These are phyloP conservation scores for Populus deltoides DNA, from an alignment of 345 rosid genomes.

Conservation along the genomic window DNA sequence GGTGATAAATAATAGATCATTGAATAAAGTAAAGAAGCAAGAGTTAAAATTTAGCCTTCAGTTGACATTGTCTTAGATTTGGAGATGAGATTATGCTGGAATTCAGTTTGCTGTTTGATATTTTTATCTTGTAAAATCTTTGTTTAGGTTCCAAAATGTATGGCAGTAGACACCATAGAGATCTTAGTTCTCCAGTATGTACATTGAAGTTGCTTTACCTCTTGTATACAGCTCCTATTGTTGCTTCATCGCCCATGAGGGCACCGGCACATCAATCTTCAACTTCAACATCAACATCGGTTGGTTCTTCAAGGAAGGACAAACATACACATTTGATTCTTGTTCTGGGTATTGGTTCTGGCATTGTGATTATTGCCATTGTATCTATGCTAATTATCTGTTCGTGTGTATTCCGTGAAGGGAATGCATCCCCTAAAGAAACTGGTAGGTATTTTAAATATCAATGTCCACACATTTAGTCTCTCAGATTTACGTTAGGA, in stretches of 20 bases:
- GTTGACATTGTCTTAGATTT: neutral
- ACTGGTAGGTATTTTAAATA: constrained; percentile 46
- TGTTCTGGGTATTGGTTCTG: constrained; percentile 64
- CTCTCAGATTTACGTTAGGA: neutral
- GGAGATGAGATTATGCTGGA: neutral
- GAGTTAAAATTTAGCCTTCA: neutral
- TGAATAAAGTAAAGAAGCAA: neutral
- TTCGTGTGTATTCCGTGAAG: constrained; percentile 48
- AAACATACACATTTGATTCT: constrained; percentile 59
- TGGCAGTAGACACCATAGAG: neutral
- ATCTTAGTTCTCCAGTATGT: constrained; percentile 1
- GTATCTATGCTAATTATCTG: constrained; percentile 60
- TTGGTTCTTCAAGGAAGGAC: constrained; percentile 40
- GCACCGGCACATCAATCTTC: constrained; percentile 51
- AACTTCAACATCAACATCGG: constrained; percentile 26
- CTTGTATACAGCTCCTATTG: constrained; percentile 62
- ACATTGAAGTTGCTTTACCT: constrained; percentile 15
- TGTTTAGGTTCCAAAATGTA: neutral
- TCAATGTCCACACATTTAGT: constrained; percentile 1
- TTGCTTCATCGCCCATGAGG: constrained; percentile 48
- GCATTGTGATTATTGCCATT: constrained; percentile 52
- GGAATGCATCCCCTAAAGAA: constrained; percentile 55
- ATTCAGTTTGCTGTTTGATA: neutral
- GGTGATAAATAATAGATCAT: neutral
- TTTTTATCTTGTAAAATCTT: neutral